These are phyloP conservation scores for Clonostachys sp. DNA, from an alignment of 2,329 filamentous ascomycete genomes.

Conservation along the genomic window DNA sequence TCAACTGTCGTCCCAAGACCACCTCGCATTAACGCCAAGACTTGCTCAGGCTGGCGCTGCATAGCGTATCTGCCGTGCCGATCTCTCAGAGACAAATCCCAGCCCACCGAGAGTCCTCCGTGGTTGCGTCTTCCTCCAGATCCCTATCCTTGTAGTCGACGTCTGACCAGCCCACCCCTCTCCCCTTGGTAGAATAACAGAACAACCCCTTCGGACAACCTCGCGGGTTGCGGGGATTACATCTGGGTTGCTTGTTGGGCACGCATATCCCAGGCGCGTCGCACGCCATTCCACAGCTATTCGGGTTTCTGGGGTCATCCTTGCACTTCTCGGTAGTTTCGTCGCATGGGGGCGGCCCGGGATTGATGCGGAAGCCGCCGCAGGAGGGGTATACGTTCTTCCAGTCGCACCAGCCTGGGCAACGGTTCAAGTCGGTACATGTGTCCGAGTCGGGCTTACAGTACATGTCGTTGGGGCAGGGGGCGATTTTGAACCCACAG, in stretches of 20 bases:
- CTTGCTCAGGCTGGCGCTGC: too few relatives aligned
- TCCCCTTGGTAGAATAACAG: neutral
- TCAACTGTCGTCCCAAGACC: too few relatives aligned
- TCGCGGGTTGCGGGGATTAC: neutral
- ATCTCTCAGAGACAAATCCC: too few relatives aligned
- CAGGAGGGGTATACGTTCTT: slow-evolving; percentile 22
- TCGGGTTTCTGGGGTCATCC: slow-evolving; percentile 21
- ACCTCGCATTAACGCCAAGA: too few relatives aligned
- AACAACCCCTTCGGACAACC: slow-evolving; percentile 3
- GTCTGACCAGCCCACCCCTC: too few relatives aligned
- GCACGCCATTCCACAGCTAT: slow-evolving; percentile 15
- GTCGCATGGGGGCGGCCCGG: slow-evolving; percentile 12
- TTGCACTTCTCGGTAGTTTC: slow-evolving; percentile 14
- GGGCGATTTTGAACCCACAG: slow-evolving; percentile 21
- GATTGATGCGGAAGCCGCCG: slow-evolving; percentile 18
- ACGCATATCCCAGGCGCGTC: slow-evolving; percentile 15
- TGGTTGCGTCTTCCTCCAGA: too few relatives aligned
- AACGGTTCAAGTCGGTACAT: slow-evolving; percentile 18
- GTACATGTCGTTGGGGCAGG: slow-evolving; percentile 14
- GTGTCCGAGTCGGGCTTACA: slow-evolving; percentile 12
- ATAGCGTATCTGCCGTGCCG: too few relatives aligned
- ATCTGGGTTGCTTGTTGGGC: slow-evolving; percentile 3
- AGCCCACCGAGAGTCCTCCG: too few relatives aligned
- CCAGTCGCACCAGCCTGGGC: slow-evolving; percentile 18
- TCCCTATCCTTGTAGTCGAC: too few relatives aligned